Percentiles rank a stretch among this genome's conserved stretches.
Conservation (phyloP, 208 protist species). For the Herpetomonas tarakana region DNA sequence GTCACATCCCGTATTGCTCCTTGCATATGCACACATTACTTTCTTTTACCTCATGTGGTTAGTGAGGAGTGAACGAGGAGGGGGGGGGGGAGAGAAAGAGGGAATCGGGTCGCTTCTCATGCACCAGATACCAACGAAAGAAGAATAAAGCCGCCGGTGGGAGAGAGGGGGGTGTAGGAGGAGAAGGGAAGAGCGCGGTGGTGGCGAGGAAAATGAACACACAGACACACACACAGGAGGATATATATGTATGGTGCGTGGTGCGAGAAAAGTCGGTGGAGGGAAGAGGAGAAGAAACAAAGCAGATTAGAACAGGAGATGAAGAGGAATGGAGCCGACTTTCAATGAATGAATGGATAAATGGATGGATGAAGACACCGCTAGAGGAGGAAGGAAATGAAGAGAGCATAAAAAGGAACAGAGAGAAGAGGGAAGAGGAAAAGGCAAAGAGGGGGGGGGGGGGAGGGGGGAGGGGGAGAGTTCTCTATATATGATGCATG, state of each 20-base stretch:
- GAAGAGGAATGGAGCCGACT: neutral
- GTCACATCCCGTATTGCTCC: too few species aligned
- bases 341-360: neutral
- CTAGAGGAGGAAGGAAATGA: slow-evolving; percentile 7
- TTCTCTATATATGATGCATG: too few species aligned
- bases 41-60: too few species aligned
- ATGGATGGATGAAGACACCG: slow-evolving; percentile 2
- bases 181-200: neutral
- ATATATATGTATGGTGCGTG: slow-evolving; percentile 4
- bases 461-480: too few species aligned
- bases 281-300: slow-evolving; percentile 7
- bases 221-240: slow-evolving; percentile 8
- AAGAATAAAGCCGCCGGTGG: too few species aligned
- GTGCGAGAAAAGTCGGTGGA: slow-evolving; percentile 4
- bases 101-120: too few species aligned
- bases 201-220: slow-evolving; percentile 1
- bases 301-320: slow-evolving; percentile 3
- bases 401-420: slow-evolving; percentile 11
- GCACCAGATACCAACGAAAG: too few species aligned
- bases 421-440: slow-evolving; percentile 2
- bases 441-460: neutral
- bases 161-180: too few species aligned
- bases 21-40: too few species aligned
- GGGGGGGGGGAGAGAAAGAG: too few species aligned
- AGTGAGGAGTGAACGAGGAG: too few species aligned